Evolutionary conservation across 2,329 filamentous ascomycete genomes (phyloP), one percentile per base, ranked within the genome.

Genomic region (Nothopassalora personata): DNA sequence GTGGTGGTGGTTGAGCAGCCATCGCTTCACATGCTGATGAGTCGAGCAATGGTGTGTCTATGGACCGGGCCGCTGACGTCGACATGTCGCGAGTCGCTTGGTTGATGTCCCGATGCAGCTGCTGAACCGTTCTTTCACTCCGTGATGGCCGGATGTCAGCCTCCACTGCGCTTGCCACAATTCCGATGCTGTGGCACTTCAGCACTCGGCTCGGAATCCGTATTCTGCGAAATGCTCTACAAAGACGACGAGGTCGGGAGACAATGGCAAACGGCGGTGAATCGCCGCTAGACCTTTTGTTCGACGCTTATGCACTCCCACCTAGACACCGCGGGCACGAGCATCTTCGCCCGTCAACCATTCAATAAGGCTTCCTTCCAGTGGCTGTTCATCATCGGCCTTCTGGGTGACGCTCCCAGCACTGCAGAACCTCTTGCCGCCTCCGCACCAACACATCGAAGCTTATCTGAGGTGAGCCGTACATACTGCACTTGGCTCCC

Each of bases 251-350:
- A 15, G 8, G 10, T 8, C n/a, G 18, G 50, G 1, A 31, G 31
- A 31, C 18, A n/a, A 28, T 49, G 47, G n/a, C 50, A 39, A 53
- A 39, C 50, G 23, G 50, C 31, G 31, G 50, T 39, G 50, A 27
- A 36, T 33, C 5, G 50, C 19, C 28, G 30, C 36, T 19, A 27
- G n/a, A 43, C 39, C 11, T 15, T 43, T 15, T 43, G 7, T 39
- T 19, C 50, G 13, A 36, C 50, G 50, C 50, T 53, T 39, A 39
- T 53, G 50, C 50, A 53, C 50, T 53, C 31, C 31, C 50, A 19
- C 50, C n/a, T 36, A 6, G n/a, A 36, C 50, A 53, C 39, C 28
- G 47, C 18, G 28, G 39, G 39, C 9, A 43, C 15, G 39, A 43
- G 39, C 39, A 43, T 43, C 31, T 34, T 34, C 11, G 13, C n/a